phyloP scores from a whole-genome alignment of 305 asterid genomes.

The Plantago coronopus region DNA sequence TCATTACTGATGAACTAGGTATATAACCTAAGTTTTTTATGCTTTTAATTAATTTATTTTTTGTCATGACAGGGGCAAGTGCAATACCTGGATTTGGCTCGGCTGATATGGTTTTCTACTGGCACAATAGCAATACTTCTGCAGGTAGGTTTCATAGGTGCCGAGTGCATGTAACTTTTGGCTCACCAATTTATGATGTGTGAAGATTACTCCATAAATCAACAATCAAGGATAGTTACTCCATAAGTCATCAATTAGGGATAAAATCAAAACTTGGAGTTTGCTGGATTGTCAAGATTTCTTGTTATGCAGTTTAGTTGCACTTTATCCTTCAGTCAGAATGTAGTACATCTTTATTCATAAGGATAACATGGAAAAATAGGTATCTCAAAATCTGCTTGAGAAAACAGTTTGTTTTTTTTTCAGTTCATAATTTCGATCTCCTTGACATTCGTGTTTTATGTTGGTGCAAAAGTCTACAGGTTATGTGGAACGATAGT shows the following conservation, averaged over 20 bases:
- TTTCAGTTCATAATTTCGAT: no score
- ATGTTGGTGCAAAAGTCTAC: no score
- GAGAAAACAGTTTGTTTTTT: background rate
- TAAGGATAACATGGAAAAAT: background rate
- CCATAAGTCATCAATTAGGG: background rate
- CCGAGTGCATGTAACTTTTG: background rate
- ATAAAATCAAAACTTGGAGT: background rate
- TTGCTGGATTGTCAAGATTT: background rate
- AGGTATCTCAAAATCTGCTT: background rate
- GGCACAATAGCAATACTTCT: conserved; percentile 57
- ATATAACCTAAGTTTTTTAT: conserved; percentile 3
- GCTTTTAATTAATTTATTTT: conserved; percentile 10
- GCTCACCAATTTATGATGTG: conserved; percentile 7
- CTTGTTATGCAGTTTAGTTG: background rate
- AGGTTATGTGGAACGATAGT: no score
- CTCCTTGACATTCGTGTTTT: no score
- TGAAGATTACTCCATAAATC: background rate
- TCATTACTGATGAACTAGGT: background rate
- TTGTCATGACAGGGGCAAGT: conserved; percentile 35
- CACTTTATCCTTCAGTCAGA: background rate
- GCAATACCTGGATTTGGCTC: conserved; percentile 44
- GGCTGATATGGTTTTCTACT: conserved; percentile 49
- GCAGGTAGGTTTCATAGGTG: conserved; percentile 36
- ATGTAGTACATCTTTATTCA: background rate
- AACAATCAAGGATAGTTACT: background rate